Base-by-base conservation (phyloP, 768 basidiomycete species). In the Terana coerulea region DNA sequence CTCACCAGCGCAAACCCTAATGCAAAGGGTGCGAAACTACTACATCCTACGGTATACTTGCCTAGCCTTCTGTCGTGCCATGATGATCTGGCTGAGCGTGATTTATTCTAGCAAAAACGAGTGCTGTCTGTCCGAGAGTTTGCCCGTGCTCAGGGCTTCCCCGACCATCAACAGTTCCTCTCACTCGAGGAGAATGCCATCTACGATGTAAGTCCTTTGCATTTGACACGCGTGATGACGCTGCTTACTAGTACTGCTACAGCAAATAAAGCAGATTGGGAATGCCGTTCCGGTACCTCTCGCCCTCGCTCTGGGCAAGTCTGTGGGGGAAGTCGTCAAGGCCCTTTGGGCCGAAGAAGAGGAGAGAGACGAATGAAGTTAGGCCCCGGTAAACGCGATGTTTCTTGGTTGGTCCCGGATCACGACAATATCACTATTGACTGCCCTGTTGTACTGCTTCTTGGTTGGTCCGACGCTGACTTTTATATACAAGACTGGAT, bases 201-300 rank as follows among this genome's bases (percentile, higher is more conserved):
- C 1, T 57, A 68, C 10, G 83, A 86, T 55, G 88, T 89, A 53
- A 51, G 80, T 72, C 7, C 21, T 9, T n/a, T 12, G 2, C 3
- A 3, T 29, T 5, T 12, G 3, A 9, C 28, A n/a, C n/a, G 19
- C 17, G n/a, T 42, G 15, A 8, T n/a, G 17, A n/a, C 26, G 5
- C 2, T 46, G 17, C 44, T 46, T 17, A 46, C 17, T 30, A 4
- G n/a, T 33, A 33, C 15, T 17, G 21, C 53, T 19, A n/a, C 55
- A 91, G 88, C 84, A 86, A 81, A 71, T 82, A 50, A 72, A 77
- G 41, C 88, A 90, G 56, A 88, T 91, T 37, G 89, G 88, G 0
- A 91, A 91, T 60, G 88, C 87, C 2, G 88, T 89, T 5, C 86
- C 88, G 2, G 73, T 87, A 11, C 83, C 83, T 3, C 72, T 89